A percentile compares a stretch with the other conserved stretches of the same genome.
These are phyloP conservation scores for Tricholoma terreum DNA, from an alignment of 768 basidiomycete genomes.

Conservation along the genomic window DNA sequence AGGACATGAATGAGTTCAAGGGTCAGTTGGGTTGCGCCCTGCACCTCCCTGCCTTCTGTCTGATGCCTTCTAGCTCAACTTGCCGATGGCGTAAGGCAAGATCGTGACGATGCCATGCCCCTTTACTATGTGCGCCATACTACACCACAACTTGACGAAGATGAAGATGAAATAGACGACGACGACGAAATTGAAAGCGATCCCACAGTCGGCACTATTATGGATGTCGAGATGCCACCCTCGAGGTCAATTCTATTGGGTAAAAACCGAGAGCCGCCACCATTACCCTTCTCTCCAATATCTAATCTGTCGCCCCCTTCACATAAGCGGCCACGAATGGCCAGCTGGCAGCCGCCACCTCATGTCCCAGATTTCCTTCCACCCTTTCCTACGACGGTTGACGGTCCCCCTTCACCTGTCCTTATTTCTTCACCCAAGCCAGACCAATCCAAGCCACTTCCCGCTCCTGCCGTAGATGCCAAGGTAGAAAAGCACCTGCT, in stretches of 20 bases:
- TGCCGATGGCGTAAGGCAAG: slow-evolving; percentile 51
- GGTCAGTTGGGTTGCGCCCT: slow-evolving; percentile 43
- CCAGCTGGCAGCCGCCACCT: slow-evolving; percentile 58
- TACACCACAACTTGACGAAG: slow-evolving; percentile 30
- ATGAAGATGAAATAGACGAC: slow-evolving; percentile 28
- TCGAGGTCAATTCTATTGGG: slow-evolving; percentile 11
- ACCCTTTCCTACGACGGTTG: slow-evolving; percentile 52
- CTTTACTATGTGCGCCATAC: slow-evolving; percentile 44
- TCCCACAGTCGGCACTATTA: slow-evolving; percentile 17
- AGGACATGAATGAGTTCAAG: slow-evolving; percentile 72
- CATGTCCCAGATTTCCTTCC: slow-evolving; percentile 68
- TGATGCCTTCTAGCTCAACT: slow-evolving; percentile 52
- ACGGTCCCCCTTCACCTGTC: slow-evolving; percentile 29
- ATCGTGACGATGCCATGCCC: slow-evolving; percentile 52
- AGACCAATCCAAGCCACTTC: slow-evolving; percentile 24
- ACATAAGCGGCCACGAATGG: slow-evolving; percentile 54
- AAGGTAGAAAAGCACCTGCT: slow-evolving; percentile 37
- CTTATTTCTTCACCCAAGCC: slow-evolving; percentile 35
- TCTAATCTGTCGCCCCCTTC: slow-evolving; percentile 56
- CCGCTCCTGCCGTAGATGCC: slow-evolving; percentile 29
- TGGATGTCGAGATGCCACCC: slow-evolving; percentile 28
- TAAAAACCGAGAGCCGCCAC: slow-evolving; percentile 30
- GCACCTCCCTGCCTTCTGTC: slow-evolving; percentile 18
- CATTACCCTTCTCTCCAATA: slow-evolving; percentile 52
- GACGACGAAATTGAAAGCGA: slow-evolving; percentile 32